Evolutionary conservation across 176 grass and related monocot species (phyloP).

Genomic region (Zoysia pacifica): DNA sequence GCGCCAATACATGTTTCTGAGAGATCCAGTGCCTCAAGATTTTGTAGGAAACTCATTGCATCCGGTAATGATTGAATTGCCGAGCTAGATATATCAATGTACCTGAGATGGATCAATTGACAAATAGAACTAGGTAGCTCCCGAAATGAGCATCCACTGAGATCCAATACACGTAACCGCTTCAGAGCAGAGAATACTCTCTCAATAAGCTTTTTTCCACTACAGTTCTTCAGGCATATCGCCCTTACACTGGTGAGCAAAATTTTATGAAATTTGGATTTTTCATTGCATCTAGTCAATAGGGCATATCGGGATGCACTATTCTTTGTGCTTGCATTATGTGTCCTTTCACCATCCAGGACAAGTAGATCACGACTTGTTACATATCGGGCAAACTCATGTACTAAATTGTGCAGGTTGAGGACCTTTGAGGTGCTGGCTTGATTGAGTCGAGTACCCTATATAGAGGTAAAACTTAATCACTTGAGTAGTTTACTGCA

Average conservation of each 20-base stretch:
- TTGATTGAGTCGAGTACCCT: neutral
- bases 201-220: neutral
- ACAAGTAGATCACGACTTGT: slow-evolving; percentile 3
- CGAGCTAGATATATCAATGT: slow-evolving; percentile 35
- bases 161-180: slow-evolving; percentile 44
- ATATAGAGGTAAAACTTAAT: neutral
- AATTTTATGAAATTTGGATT: neutral
- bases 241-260: slow-evolving; percentile 12
- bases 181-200: slow-evolving; percentile 14
- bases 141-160: slow-evolving; percentile 19
- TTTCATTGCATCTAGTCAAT: neutral
- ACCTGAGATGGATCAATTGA: slow-evolving; percentile 41
- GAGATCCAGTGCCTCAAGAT: slow-evolving; percentile 43
- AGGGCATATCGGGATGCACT: slow-evolving; percentile 7
- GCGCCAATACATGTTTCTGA: slow-evolving; percentile 35
- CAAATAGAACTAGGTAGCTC: slow-evolving; percentile 27
- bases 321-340: neutral
- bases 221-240: slow-evolving; percentile 1
- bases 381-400: slow-evolving; percentile 37
- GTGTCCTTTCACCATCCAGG: slow-evolving; percentile 1
- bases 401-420: slow-evolving; percentile 34
- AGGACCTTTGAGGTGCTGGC: neutral
- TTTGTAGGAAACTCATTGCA: slow-evolving; percentile 17
- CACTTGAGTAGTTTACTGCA: neutral
- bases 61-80: slow-evolving; percentile 24